Evolutionary conservation across 805 yeast genomes (phyloP).

Genomic region (Jamesozyma hellenica): DNA sequence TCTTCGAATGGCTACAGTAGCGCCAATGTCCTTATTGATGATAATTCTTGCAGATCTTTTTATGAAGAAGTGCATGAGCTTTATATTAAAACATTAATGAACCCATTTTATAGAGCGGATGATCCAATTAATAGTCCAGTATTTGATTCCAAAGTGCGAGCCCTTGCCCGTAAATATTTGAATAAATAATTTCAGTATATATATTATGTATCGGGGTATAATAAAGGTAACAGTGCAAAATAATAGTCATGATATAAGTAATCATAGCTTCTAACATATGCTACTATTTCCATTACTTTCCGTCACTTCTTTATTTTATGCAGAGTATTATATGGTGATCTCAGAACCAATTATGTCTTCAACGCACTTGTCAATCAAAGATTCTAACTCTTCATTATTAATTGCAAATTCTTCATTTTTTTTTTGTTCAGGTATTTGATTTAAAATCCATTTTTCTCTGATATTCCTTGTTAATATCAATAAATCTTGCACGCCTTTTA

Average conservation of each 20-base stretch:
- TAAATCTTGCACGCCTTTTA: conserved; percentile 28
- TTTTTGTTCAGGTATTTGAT: conserved; percentile 21
- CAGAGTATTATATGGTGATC: not conserved
- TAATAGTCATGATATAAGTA: too few species aligned
- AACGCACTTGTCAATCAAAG: conserved; percentile 17
- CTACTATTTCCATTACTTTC: too few species aligned
- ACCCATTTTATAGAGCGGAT: conserved; percentile 75
- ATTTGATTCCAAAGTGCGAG: conserved; percentile 66
- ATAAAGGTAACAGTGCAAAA: too few species aligned
- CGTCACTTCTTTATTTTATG: too few species aligned
- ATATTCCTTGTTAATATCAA: conserved; percentile 25
- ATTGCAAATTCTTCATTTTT: conserved; percentile 3
- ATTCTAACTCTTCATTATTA: conserved; percentile 13
- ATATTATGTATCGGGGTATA: too few species aligned
- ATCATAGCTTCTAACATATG: too few species aligned
- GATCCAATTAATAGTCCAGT: conserved; percentile 63
- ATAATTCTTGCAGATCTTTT: conserved; percentile 71
- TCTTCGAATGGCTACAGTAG: conserved; percentile 7
- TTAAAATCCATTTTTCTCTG: conserved; percentile 29
- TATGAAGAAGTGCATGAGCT: conserved; percentile 79
- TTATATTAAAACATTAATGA: conserved; percentile 73
- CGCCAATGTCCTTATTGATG: conserved; percentile 33
- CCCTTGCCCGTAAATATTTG: conserved; percentile 66
- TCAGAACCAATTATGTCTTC: conserved; percentile 12
- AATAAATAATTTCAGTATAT: conserved; percentile 21